Conservation (phyloP, 805 yeast genomes). For the Saturnispora besseyi region DNA sequence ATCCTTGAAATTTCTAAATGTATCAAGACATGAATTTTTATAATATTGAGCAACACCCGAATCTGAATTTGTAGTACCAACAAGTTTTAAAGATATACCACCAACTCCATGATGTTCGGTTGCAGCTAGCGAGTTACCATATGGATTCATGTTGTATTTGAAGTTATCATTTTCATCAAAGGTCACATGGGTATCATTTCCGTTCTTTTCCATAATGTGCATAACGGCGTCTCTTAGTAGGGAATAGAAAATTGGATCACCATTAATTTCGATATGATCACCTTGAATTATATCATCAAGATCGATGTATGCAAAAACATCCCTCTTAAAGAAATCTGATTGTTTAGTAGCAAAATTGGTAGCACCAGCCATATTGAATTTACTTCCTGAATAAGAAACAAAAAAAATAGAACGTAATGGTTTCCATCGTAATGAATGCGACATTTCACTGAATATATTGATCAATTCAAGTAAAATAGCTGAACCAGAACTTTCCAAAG, state of each 20-base stretch:
- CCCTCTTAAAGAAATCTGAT: slow-evolving; percentile 42
- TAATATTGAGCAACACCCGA: slow-evolving; percentile 33
- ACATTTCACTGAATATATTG: slow-evolving; percentile 55
- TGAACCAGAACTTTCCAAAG: slow-evolving; percentile 68
- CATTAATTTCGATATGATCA: slow-evolving; percentile 38
- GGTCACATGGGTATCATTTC: slow-evolving; percentile 40
- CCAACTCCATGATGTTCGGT: slow-evolving; percentile 60
- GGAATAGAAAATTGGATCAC: slow-evolving; percentile 53
- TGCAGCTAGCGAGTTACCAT: slow-evolving; percentile 40
- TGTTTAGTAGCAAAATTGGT: slow-evolving; percentile 63
- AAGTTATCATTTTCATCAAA: slow-evolving; percentile 24
- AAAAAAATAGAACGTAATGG: slow-evolving; percentile 80
- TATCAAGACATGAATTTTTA: slow-evolving; percentile 51
- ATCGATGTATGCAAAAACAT: slow-evolving; percentile 66
- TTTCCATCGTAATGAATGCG: slow-evolving; percentile 60
- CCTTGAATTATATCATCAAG: slow-evolving; percentile 55
- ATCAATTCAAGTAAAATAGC: slow-evolving; percentile 63
- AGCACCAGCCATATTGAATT: slow-evolving; percentile 78
- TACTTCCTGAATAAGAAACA: slow-evolving; percentile 74
- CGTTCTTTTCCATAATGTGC: slow-evolving; percentile 20
- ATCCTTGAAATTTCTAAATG: slow-evolving; percentile 44
- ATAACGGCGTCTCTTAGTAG: slow-evolving; percentile 36
- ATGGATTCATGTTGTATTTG: slow-evolving; percentile 1
- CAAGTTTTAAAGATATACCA: slow-evolving; percentile 49
- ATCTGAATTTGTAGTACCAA: slow-evolving; percentile 11